Evolutionary conservation across 805 yeast genomes (phyloP), one percentile per base, ranked within the genome.

Genomic region (Pichia phayaonensis): DNA sequence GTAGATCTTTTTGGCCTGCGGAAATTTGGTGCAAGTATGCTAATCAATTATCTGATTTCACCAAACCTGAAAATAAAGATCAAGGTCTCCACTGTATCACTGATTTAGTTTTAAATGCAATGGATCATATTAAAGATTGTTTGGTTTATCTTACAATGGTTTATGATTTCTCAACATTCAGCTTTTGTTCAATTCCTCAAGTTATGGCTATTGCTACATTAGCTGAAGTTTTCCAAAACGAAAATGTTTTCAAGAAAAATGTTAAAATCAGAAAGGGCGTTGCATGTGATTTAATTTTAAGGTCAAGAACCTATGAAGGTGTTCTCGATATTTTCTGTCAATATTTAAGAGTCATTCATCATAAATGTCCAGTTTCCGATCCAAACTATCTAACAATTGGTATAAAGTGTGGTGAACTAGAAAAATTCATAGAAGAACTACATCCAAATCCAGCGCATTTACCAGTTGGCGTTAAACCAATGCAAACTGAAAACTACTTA

Each of bases 141-240:
- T 74, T 94, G 59, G 76, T 77, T 47, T 94, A 86, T 65, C 74
- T 94, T 50, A 77, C 92, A 18, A 73, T 82, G 54, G 78, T 94
- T 46, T 77, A 77, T 52, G 99, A 94, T 64, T 86, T 84, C 53
- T 80, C 96, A 1, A 71, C 84, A 46, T 94, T 89, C 73, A 85
- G 83, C 59, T 94, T 94, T 73, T 90, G 97, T 72, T 88, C 97
- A 12, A 94, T 94, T 63, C 99, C 99, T 20, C 99, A 94, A 71
- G 97, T 92, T 20, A 94, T 94, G 99, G 97, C 98, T 38, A 86
- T 94, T 66, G 97, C 99, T 16, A 89, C 98, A 1, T 75, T 94
- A 59, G 89, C 92, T 22, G 73, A 83, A 47, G 85, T 94, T 34
- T 90, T 85, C 76, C 82, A 85, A 63, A 94, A 94, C 70, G 83